A percentile compares a stretch with the other conserved stretches of the same genome.
Evolutionary conservation across 805 yeast genomes (phyloP).

Genomic region (Yamadazyma endophytica): DNA sequence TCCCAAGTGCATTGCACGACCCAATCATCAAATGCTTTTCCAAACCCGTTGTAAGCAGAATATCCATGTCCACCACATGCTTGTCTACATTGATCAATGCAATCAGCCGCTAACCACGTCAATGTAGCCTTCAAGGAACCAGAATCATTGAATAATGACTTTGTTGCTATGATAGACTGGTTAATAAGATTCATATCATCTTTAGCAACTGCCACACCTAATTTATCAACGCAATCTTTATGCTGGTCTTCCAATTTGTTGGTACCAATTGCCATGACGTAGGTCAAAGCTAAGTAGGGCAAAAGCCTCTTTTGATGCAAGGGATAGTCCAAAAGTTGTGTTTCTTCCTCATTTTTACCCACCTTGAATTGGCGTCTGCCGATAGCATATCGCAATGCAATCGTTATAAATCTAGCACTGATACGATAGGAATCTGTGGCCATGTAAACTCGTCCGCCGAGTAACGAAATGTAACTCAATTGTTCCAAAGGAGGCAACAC

Average conservation of each 20-base stretch:
- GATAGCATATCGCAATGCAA: constrained; percentile 84
- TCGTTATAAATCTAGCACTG: constrained; percentile 73
- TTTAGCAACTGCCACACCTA: constrained; percentile 51
- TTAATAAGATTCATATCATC: constrained; percentile 44
- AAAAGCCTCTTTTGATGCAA: constrained; percentile 83
- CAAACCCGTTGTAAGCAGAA: constrained; percentile 88
- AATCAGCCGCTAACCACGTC: constrained; percentile 78
- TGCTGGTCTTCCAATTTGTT: constrained; percentile 54
- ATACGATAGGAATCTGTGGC: constrained; percentile 79
- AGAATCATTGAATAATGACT: constrained; percentile 75
- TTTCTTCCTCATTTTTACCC: constrained; percentile 44
- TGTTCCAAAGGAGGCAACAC: constrained; percentile 82
- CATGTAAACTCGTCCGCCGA: constrained; percentile 89
- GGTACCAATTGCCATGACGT: constrained; percentile 71
- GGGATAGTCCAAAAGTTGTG: constrained; percentile 79
- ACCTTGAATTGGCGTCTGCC: constrained; percentile 81
- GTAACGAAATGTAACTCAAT: constrained; percentile 79
- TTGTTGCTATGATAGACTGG: constrained; percentile 55
- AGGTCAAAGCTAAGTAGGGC: constrained; percentile 79
- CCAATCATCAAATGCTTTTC: constrained; percentile 86
- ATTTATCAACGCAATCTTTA: constrained; percentile 43
- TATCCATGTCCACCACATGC: constrained; percentile 97
- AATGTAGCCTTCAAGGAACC: constrained; percentile 86
- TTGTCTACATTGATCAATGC: constrained; percentile 88
- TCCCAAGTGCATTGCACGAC: constrained; percentile 99